Evolutionary conservation across 2,329 filamentous ascomycete genomes (phyloP).

Genomic region (Penicillium paneum): DNA sequence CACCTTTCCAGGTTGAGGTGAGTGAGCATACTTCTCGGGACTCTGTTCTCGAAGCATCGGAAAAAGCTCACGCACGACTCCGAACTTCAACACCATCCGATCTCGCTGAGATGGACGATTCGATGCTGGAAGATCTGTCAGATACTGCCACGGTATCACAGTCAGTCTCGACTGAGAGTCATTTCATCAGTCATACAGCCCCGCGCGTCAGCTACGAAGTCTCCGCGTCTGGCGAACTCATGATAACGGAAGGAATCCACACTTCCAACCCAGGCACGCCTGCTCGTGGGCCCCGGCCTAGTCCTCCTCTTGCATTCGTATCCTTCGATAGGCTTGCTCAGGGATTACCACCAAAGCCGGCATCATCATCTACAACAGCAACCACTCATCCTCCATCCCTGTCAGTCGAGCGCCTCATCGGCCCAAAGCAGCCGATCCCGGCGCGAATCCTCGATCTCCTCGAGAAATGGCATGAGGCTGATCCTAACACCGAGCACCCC

Average conservation of each 20-base stretch:
- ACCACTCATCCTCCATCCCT: neutral
- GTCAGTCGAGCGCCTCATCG: neutral
- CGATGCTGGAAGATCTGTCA: neutral
- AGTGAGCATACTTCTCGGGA: neutral
- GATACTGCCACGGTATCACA: neutral
- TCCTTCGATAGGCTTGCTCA: neutral
- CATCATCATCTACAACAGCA: neutral
- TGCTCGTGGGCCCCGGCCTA: neutral
- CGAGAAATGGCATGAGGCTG: neutral
- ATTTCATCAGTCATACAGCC: neutral
- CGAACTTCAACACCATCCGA: neutral
- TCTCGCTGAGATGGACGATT: neutral
- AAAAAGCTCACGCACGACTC: rapidly evolving
- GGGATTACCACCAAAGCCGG: neutral
- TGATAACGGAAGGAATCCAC: neutral
- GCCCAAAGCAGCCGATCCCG: neutral
- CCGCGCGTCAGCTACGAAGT: neutral
- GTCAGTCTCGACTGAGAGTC: neutral
- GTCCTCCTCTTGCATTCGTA: neutral
- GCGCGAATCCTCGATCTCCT: neutral
- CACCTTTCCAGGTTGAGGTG: neutral
- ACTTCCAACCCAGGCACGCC: too few relatives aligned
- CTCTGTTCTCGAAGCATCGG: neutral
- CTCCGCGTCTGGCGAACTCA: neutral
- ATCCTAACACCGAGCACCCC: neutral